A percentile compares a stretch with the other conserved stretches of the same genome.
Conservation (phyloP, 2,329 filamentous ascomycete species). For the Monilinia fructicola region DNA sequence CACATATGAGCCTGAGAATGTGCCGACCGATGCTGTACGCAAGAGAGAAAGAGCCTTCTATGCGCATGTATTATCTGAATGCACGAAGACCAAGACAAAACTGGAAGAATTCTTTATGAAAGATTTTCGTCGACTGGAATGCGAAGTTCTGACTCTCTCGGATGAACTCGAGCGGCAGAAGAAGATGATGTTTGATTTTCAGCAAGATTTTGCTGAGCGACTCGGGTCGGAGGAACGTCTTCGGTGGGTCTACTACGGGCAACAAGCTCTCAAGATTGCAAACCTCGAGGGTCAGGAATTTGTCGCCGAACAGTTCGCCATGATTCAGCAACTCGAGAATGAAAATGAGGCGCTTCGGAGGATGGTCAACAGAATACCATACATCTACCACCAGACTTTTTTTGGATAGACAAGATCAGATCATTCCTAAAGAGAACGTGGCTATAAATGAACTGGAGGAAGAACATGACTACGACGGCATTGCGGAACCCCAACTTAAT, state of each 20-base stretch:
- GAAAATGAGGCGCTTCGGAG: not conserved
- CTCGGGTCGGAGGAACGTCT: not conserved
- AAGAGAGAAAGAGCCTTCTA: not conserved
- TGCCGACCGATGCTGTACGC: too few species aligned
- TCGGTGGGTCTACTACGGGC: not conserved
- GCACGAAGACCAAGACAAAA: not conserved
- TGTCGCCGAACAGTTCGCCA: not conserved
- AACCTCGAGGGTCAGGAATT: not conserved
- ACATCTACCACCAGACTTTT: not conserved
- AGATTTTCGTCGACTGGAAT: not conserved
- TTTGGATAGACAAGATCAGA: not conserved
- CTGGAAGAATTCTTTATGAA: not conserved
- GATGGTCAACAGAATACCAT: not conserved
- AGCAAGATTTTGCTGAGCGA: too few species aligned
- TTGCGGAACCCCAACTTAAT: fast-evolving
- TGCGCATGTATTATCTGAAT: not conserved
- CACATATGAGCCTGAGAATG: too few species aligned
- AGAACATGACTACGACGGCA: fast-evolving
- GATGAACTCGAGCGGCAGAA: not conserved
- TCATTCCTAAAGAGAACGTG: not conserved
- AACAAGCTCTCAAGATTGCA: not conserved
- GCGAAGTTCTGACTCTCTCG: not conserved
- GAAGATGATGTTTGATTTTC: too few species aligned
- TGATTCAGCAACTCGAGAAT: not conserved
- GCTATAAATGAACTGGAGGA: not conserved